A percentile compares a stretch with the other conserved stretches of the same genome.
These are phyloP conservation scores for Diaporthe citriasiana DNA, from an alignment of 2,329 filamentous ascomycete species.

Conservation along the genomic window DNA sequence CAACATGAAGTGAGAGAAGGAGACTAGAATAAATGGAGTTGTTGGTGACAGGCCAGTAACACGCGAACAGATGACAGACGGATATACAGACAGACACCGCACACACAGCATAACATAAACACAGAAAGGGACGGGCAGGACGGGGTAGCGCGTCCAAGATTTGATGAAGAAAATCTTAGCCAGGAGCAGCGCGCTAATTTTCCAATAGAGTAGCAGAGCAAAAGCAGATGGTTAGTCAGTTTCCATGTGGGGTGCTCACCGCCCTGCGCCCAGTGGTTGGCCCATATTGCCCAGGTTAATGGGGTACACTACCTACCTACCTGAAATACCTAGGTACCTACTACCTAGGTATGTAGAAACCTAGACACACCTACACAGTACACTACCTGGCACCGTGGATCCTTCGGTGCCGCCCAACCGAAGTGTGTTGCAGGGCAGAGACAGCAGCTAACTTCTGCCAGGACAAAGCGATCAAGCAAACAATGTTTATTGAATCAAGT, in stretches of 20 bases:
- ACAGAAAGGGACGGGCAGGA: not conserved
- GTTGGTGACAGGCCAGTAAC: conserved; percentile 1
- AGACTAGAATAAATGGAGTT: not conserved
- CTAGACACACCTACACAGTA: not conserved
- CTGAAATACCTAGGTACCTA: not conserved
- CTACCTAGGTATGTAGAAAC: not conserved
- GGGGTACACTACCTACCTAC: not conserved
- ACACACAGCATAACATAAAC: not conserved
- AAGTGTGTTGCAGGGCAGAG: too few species aligned
- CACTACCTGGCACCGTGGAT: too few species aligned
- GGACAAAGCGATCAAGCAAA: too few species aligned
- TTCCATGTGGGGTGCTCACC: not conserved
- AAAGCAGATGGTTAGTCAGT: not conserved
- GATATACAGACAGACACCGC: not conserved
- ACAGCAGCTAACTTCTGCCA: too few species aligned
- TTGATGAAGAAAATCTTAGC: conserved; percentile 26
- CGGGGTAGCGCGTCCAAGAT: conserved; percentile 25
- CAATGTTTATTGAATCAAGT: not conserved
- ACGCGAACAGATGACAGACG: conserved; percentile 3
- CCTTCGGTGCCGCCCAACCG: too few species aligned
- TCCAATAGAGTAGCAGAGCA: not conserved
- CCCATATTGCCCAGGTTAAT: not conserved
- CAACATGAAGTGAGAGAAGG: not conserved
- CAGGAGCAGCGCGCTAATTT: conserved; percentile 30
- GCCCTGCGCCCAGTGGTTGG: too few species aligned